These are phyloP conservation scores for Cymbopogon flexuosus DNA, from an alignment of 202 grass and related monocot genomes.

Conservation along the genomic window DNA sequence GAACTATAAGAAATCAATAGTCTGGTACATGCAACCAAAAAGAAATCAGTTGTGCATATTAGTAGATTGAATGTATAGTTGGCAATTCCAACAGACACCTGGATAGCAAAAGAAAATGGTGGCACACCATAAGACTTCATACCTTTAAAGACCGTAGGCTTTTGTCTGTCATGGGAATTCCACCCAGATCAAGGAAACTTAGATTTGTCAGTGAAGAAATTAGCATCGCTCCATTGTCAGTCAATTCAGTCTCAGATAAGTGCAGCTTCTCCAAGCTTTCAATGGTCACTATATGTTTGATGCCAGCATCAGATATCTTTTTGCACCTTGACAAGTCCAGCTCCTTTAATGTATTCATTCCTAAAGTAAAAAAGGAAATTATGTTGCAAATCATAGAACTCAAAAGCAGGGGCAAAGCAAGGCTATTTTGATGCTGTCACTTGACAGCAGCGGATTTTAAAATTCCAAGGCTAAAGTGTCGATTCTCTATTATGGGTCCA, in stretches of 20 bases:
- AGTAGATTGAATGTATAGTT: background rate
- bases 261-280: constrained; percentile 68
- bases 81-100: background rate
- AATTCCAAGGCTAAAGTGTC: background rate
- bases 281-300: constrained; percentile 72
- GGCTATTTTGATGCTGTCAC: background rate
- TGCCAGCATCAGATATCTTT: constrained; percentile 63
- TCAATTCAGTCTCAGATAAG: constrained; percentile 61
- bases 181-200: constrained; percentile 61
- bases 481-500: background rate
- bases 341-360: constrained; percentile 68
- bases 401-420: background rate
- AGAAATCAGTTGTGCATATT: background rate
- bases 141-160: constrained; percentile 69
- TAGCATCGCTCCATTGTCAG: constrained; percentile 57
- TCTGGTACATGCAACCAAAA: background rate
- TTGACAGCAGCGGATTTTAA: background rate
- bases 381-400: background rate
- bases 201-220: constrained; percentile 62
- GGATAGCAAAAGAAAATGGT: background rate
- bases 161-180: constrained; percentile 61
- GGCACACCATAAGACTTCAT: background rate
- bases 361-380: constrained; percentile 28
- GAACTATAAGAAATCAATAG: constrained; percentile 9
- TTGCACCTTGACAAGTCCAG: constrained; percentile 76